Evolutionary conservation across 2,329 filamentous ascomycete species (phyloP).

Genomic region (Magnaporthiopsis poae): DNA sequence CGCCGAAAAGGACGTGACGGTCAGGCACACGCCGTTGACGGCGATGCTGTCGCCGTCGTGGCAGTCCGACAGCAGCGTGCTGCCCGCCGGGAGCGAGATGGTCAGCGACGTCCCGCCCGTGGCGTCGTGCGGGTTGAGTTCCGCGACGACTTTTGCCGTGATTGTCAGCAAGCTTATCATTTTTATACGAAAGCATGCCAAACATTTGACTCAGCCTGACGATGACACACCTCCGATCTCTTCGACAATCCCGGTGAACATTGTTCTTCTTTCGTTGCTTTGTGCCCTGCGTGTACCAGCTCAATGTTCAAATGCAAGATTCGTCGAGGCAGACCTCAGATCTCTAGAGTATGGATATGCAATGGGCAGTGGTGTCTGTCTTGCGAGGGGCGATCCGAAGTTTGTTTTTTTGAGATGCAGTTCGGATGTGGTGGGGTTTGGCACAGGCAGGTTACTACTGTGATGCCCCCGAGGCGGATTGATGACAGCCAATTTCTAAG

Average conservation of each 20-base stretch:
- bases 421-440: neutral
- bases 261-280: slow-evolving; percentile 25
- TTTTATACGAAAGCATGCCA: neutral
- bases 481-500: too few species aligned
- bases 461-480: too few species aligned
- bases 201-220: neutral
- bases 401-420: neutral
- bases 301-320: neutral
- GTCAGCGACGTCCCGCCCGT: slow-evolving; percentile 84
- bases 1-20: slow-evolving; percentile 54
- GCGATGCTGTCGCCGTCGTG: slow-evolving; percentile 87
- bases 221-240: slow-evolving; percentile 69
- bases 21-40: slow-evolving; percentile 92
- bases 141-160: slow-evolving; percentile 58
- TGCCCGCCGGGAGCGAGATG: slow-evolving; percentile 58
- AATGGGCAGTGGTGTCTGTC: neutral
- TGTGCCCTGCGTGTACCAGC: neutral
- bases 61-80: slow-evolving; percentile 70
- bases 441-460: too few species aligned
- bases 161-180: neutral
- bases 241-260: slow-evolving; percentile 96
- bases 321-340: neutral
- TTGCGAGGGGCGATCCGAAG: neutral
- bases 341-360: too few species aligned
- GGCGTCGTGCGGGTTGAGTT: slow-evolving; percentile 69